Evolutionary conservation across 2,329 filamentous ascomycete species (phyloP), one percentile per base, ranked within the genome.

Genomic region (Teratosphaeria pseudoeucalypti): DNA sequence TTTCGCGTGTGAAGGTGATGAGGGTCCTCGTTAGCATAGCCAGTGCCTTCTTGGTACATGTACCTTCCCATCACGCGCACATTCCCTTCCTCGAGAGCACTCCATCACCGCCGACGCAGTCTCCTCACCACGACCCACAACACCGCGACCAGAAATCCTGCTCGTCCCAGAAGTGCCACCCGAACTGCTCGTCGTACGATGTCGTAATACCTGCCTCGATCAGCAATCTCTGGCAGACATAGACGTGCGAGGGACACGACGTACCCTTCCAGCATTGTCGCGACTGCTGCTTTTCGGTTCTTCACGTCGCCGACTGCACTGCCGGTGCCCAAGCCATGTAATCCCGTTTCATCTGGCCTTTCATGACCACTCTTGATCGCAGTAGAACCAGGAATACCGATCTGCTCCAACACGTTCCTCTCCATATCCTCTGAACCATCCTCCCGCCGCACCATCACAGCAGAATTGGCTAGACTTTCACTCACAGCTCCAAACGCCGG

Each of bases 211-310:
- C 70, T 71, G 61, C 57, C 64, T 39, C 70, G 64, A 62, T 71
- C 64, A 71, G 67, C 60, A 56, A 71, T 68, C 52, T 63, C 61
- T 52, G 70, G 69, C 62, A 71, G 58, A 34, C 62, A 55, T 34
- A 64, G 52, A 39, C 59, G 3, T 6, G 55, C 54, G 3, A 52
- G 37, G 32, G 59, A 55, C 32, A 67, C 65, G 49, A 72, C 70
- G 32, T 63, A 72, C 70, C 79, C 79, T 64, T 81, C 78, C 6
- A 81, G 67, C 73, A 81, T 75, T 0, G 74, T 75, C 49, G 77
- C 74, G 2, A 81, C 77, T 10, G 76, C 76, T 65, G 63, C 75
- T 67, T 72, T 76, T 70, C 68, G 72, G 70, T 52, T 70, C 67
- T 61, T 72, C 12, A 64, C 55, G 47, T 64, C 62, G 60, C 55